Conservation (phyloP, 2,329 filamentous ascomycete genomes). For the Sporothrix globosa region DNA sequence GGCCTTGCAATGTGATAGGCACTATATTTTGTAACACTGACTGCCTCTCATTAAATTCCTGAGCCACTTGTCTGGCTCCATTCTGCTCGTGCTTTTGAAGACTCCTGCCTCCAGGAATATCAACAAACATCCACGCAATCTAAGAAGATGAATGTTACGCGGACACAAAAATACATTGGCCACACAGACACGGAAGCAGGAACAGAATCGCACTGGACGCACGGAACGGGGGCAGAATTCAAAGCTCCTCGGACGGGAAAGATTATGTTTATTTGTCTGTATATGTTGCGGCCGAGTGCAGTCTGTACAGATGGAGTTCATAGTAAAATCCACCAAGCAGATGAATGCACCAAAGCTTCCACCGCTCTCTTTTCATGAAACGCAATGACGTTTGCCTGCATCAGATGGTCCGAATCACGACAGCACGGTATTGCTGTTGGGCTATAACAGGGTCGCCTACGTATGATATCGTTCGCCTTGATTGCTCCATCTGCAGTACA, state of each 20-base stretch:
- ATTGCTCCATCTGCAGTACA: neutral
- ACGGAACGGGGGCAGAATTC: neutral
- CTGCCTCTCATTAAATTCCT: neutral
- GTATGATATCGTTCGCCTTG: neutral
- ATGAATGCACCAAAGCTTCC: neutral
- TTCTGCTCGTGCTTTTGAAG: neutral
- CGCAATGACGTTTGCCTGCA: constrained; percentile 14
- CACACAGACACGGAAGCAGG: constrained; percentile 12
- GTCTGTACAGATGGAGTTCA: neutral
- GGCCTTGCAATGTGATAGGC: neutral
- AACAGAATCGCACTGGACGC: neutral
- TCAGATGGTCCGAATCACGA: neutral
- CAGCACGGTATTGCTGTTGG: neutral
- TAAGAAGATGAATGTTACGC: neutral
- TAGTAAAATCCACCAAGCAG: neutral
- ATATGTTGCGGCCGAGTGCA: neutral
- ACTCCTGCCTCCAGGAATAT: neutral
- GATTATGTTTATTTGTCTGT: neutral
- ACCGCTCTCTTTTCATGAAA: neutral
- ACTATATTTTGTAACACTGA: neutral
- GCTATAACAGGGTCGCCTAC: neutral
- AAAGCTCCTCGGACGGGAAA: neutral
- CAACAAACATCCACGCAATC: neutral
- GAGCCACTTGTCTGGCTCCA: neutral
- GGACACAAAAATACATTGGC: constrained; percentile 6